Evolutionary conservation across 345 rosid genomes (phyloP).

Genomic region (Camelina neglecta): DNA sequence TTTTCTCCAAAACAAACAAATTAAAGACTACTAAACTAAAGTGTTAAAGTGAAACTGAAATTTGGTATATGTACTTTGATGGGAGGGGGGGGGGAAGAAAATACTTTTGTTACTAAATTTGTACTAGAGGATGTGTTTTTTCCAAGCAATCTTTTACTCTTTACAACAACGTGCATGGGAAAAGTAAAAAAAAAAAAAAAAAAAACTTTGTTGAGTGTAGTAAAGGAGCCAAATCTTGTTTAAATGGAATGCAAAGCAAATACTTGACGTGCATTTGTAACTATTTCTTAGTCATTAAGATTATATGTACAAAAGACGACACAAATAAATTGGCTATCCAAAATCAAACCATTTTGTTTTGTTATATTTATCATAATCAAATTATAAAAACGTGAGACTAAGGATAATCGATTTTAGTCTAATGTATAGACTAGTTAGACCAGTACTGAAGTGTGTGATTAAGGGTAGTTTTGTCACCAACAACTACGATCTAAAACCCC

Average conservation of each 20-base stretch:
- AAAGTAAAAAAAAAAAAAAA: not conserved
- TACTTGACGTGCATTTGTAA: constrained; percentile 15
- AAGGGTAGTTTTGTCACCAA: not conserved
- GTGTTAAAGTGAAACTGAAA: too few species aligned
- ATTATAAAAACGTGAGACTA: too few species aligned
- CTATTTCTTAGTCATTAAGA: constrained; percentile 34
- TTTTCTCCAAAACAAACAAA: too few species aligned
- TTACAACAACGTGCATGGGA: constrained; percentile 35
- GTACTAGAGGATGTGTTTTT: not conserved
- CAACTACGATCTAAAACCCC: too few species aligned
- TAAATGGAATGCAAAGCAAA: constrained; percentile 18
- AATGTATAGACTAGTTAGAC: too few species aligned
- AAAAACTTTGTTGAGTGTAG: constrained; percentile 13
- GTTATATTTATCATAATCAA: too few species aligned
- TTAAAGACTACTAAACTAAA: too few species aligned
- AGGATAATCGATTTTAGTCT: too few species aligned
- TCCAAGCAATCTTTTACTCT: constrained; percentile 18
- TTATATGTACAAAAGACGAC: constrained; percentile 21
- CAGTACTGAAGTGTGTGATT: too few species aligned
- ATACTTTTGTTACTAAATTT: not conserved
- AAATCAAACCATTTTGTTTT: not conserved
- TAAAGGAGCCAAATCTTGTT: constrained; percentile 18
- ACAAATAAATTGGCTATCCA: constrained; percentile 2
- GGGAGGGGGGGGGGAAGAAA: too few species aligned
- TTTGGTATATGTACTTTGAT: too few species aligned